Base-by-base conservation (phyloP, 2,329 filamentous ascomycete species). In the Canariomyces notabilis region DNA sequence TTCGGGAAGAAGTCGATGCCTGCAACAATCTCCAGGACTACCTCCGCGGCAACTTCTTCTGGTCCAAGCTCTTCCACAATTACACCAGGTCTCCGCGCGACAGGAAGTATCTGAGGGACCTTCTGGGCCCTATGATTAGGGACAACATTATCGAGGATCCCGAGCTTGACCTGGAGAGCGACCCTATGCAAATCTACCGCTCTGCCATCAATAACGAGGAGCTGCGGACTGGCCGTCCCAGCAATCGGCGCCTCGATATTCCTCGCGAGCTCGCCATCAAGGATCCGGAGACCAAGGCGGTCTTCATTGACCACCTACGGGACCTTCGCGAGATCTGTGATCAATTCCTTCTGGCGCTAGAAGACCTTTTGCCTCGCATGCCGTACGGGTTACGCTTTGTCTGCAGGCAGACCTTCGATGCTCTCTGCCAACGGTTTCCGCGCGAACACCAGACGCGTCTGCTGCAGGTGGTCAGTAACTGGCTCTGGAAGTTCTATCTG, bases 191-290 rank as follows among this genome's bases (percentile, higher is more conserved):
- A 58, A 98, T 98, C 47, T 97, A 98, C 67, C 82, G 87, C 34
- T 93, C 89, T 5, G 84, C 89, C 12, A 94, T 98, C 69, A 97
- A 94, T 70, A 95, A 98, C 59, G 91, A 97, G 66, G 93, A 98
- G 67, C 80, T 98, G 19, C 83, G 89, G 15, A 98, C 93, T 0
- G 93, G 93, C 4, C 81, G 82, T 54, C 82, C 88, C 16, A 95
- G 90, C 63, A 79, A 79, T 40, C 79, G 93, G 52, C 86, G 83
- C 26, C 80, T 88, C 12, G 89, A 96, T 56, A 84, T 98, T 26
- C 85, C 89, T 1, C 81, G 90, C 52, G 93, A 98, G 63, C 77
- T 94, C 57, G 93, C 93, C n/a, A 96, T 98, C 64, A 85, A 90
- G 57, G 93, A 98, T 60, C 85, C 85, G 1, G 93, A 98, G 66